These are phyloP conservation scores for Yamadazyma sp. DNA, from an alignment of 1,139 yeast genomes.

Conservation along the genomic window DNA sequence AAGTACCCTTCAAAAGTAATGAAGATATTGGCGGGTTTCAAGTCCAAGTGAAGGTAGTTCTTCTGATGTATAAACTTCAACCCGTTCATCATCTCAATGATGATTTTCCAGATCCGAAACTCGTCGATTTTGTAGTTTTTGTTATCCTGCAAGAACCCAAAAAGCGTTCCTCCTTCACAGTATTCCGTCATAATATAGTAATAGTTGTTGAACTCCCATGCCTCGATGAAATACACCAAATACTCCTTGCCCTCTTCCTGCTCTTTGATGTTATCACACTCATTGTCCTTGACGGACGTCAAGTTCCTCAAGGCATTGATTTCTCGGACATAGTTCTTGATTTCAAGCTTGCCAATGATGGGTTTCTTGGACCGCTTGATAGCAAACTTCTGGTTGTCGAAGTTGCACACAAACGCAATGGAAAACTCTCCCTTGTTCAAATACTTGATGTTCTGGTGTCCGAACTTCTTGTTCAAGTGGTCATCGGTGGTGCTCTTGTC, in stretches of 20 bases:
- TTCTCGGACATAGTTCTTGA: conserved; percentile 38
- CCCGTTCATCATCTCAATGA: conserved; percentile 79
- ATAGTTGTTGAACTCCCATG: conserved; percentile 78
- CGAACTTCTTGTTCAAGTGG: conserved; percentile 68
- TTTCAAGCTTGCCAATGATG: conserved; percentile 40
- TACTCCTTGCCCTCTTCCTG: conserved; percentile 77
- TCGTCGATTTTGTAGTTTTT: conserved; percentile 81
- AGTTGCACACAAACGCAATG: conserved; percentile 74
- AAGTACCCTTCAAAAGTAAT: conserved; percentile 92
- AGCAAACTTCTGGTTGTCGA: conserved; percentile 70
- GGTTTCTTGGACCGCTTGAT: conserved; percentile 77
- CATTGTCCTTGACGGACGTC: conserved; percentile 43
- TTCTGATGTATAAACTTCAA: conserved; percentile 75
- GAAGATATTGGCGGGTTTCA: conserved; percentile 93
- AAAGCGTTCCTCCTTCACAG: conserved; percentile 93
- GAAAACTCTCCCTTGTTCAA: conserved; percentile 90
- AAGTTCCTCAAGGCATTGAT: conserved; percentile 45
- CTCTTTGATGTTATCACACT: conserved; percentile 41
- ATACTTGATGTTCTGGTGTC: conserved; percentile 57
- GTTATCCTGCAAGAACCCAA: conserved; percentile 73
- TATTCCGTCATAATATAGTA: conserved; percentile 92
- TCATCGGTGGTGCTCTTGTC: conserved; percentile 42
- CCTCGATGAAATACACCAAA: conserved; percentile 75
- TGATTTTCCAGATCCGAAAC: conserved; percentile 96
- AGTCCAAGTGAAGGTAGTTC: conserved; percentile 78